Percentiles rank a stretch among this genome's conserved stretches.
phyloP scores from a whole-genome alignment of 2,329 filamentous ascomycete species.

The Fonsecaea pedrosoi region DNA sequence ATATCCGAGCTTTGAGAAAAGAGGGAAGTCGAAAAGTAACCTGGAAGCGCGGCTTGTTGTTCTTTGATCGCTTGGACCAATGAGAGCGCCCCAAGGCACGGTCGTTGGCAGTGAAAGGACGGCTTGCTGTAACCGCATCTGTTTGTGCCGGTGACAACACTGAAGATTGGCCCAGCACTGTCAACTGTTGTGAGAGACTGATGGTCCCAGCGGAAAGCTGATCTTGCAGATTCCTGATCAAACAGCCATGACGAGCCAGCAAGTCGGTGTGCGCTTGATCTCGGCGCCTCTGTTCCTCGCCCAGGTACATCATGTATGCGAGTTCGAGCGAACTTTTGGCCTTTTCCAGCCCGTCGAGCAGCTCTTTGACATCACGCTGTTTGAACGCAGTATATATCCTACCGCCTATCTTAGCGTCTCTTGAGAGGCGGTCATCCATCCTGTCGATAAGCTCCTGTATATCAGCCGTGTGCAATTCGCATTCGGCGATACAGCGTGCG shows the following conservation, averaged over 20 bases:
- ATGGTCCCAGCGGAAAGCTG: not conserved
- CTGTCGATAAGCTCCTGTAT: conserved; percentile 4
- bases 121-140: not conserved
- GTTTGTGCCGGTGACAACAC: not conserved
- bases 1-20: not conserved
- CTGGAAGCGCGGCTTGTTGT: conserved; percentile 1
- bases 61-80: not conserved
- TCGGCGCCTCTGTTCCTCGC: conserved; percentile 6
- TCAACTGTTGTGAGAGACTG: conserved; percentile 1
- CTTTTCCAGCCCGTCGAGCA: conserved; percentile 12
- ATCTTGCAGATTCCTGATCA: conserved; percentile 7
- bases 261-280: not conserved
- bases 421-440: not conserved
- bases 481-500: conserved; percentile 7
- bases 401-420: not conserved
- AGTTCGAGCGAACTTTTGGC: conserved; percentile 14
- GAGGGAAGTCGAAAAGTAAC: not conserved
- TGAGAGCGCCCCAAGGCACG: too few relatives aligned
- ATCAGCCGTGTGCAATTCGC: not conserved
- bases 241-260: not conserved
- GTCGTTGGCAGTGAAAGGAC: not conserved
- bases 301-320: conserved; percentile 13
- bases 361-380: conserved; percentile 9
- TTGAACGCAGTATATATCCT: conserved; percentile 13
- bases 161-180: not conserved